Evolutionary conservation across 2,329 filamentous ascomycete genomes (phyloP).

Genomic region (Sordariomycetes sp.): DNA sequence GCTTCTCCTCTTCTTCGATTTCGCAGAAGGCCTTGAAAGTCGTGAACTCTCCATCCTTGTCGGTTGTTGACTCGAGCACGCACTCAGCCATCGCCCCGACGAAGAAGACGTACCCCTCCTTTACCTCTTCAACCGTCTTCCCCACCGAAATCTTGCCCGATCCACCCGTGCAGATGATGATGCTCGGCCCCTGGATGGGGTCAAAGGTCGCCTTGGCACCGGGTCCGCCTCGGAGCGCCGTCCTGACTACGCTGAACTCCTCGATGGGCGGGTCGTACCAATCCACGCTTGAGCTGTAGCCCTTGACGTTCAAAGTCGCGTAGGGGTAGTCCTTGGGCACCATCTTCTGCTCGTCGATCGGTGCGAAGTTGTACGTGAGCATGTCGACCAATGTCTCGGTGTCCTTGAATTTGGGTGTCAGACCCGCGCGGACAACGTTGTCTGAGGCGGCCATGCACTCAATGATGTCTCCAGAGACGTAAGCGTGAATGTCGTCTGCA

Average conservation of each 20-base stretch:
- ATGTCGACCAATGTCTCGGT: constrained; percentile 80
- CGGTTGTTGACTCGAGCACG: constrained; percentile 60
- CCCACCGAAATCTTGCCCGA: constrained; percentile 79
- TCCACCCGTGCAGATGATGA: constrained; percentile 83
- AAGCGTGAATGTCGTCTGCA: constrained; percentile 96
- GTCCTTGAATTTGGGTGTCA: constrained; percentile 98
- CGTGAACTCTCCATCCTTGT: constrained; percentile 60
- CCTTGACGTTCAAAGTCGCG: constrained; percentile 68
- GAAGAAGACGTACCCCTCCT: constrained; percentile 69
- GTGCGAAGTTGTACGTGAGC: constrained; percentile 92
- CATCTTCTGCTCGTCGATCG: constrained; percentile 95
- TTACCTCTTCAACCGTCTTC: constrained; percentile 65
- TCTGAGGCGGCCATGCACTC: constrained; percentile 99
- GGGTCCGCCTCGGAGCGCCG: constrained; percentile 52
- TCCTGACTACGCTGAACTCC: constrained; percentile 85
- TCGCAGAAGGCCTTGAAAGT: constrained; percentile 95
- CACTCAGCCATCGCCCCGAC: constrained; percentile 83
- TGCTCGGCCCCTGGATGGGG: constrained; percentile 76
- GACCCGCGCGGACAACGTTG: constrained; percentile 93
- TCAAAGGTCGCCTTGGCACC: constrained; percentile 85
- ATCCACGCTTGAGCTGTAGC: constrained; percentile 64
- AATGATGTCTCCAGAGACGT: constrained; percentile 87
- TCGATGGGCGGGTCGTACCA: constrained; percentile 96
- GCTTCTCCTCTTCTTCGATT: constrained; percentile 43
- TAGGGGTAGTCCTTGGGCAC: constrained; percentile 76